Evolutionary conservation across 2,329 filamentous ascomycete species (phyloP), one percentile per base, ranked within the genome.

Genomic region (Geosmithia morbida): DNA sequence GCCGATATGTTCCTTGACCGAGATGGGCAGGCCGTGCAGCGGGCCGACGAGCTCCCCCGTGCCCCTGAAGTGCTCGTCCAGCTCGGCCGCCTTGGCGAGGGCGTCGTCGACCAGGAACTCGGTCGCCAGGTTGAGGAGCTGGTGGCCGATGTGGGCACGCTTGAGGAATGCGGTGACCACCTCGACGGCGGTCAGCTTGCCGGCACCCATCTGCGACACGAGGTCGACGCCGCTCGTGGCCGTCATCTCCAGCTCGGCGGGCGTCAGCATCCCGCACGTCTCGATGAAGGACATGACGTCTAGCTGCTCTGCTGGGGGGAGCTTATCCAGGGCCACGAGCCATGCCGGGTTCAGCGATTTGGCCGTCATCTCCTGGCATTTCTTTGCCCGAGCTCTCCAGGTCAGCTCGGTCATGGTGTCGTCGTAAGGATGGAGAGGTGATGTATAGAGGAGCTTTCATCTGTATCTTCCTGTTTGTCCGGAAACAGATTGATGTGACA

Each of bases 11-110:
- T 72, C 51, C 50, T 62, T 67, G 43, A 56, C 46, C 17, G 49
- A 54, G 19, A 79, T 65, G 0, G 76, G 76, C 0, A 79, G 61
- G 2, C 80, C 81, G 59, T 84, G 79, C 6, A 85, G 64, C 4
- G 79, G 77, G 0, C 81, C 80, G 1, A 73, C 51, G 0, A 69
- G 59, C 51, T 65, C 62, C 0, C 67, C 64, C 5, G 64, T 64
- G 8, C 52, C 48, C 7, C 57, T 51, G 8, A 68, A 56, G 50
- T 70, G 57, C 2, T 62, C 54, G 56, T 79, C 76, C 2, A 77
- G 58, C 7, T 58, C 46, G 30, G 58, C 57, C 0, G 75, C 74
- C 3, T 60, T 58, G 2, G 56, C 49, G 2, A 77, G 57, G 1
- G 72, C 75, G 20, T 65, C 57, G 1, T 66, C 57, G 53, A 77